Base-by-base conservation (phyloP, 495 filamentous ascomycete genomes). In the Xylaria curta region DNA sequence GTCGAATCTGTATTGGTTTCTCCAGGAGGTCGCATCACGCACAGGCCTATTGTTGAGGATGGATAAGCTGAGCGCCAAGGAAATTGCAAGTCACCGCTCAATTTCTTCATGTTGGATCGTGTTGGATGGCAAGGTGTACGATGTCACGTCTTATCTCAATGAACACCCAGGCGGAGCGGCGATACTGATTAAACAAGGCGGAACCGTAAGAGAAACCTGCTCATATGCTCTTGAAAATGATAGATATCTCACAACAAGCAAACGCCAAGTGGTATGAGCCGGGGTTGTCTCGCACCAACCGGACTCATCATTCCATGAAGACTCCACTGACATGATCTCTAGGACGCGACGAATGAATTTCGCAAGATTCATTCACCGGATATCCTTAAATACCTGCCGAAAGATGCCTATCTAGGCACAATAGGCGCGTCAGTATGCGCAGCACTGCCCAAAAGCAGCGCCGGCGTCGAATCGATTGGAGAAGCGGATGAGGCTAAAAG, bases 321-420 rank as follows among this genome's bases (percentile, higher is more conserved):
- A 28, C 36, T 15, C 19, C 42, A 33, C 68, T 70, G 33, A 75
- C 70, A 68, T 19, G 21, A 28, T 49, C 21, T 42, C 53, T 87
- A 90, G 81, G 91, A 93, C 81, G 90, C 90, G 58, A 92, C 90
- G 68, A 81, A 86, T 65, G 89, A 90, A 46, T 92, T 91, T 82
- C 90, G 92, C 68, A 90, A 89, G 64, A 87, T 92, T 31, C 91
- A 92, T 78, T 88, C 90, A 0, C 89, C 89, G 8, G 90, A 92
- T 40, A 62, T 73, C 21, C 46, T 78, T 3, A 56, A 91, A 79
- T 91, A 87, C 76, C 83, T 92, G 15, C 89, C 91, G 68, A 75
- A 81, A 46, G 88, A 85, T 54, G 90, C 90, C 78, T 90, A 90
- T 75, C 82, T 93, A 8, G 91, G 91, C 12, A 84, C 88, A 56